A percentile compares a stretch with the other conserved stretches of the same genome.
These are phyloP conservation scores for Spathaspora arborariae DNA, from an alignment of 805 yeast species.

Conservation along the genomic window DNA sequence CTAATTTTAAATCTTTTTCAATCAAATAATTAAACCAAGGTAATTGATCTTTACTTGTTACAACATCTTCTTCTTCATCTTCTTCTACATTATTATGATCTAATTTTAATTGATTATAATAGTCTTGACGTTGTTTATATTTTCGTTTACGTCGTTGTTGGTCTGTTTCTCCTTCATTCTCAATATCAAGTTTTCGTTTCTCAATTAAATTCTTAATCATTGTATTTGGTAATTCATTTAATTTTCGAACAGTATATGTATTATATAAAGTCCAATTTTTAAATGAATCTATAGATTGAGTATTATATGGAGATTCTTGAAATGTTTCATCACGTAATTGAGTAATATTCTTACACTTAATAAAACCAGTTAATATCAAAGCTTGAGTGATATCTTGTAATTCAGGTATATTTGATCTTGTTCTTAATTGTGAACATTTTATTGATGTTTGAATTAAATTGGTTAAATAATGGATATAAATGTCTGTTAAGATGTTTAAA, in stretches of 20 bases:
- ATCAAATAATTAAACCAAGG: constrained; percentile 38
- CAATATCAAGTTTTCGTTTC: constrained; percentile 33
- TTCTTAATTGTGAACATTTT: constrained; percentile 45
- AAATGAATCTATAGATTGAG: constrained; percentile 35
- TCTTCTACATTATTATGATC: constrained; percentile 9
- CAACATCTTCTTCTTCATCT: constrained; percentile 15
- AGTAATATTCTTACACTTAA: constrained; percentile 43
- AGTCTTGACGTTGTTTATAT: constrained; percentile 36
- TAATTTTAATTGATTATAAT: constrained; percentile 33
- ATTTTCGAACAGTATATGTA: constrained; percentile 16
- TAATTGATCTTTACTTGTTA: constrained; percentile 21
- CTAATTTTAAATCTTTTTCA: constrained; percentile 29
- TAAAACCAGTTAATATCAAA: constrained; percentile 55
- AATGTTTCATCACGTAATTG: constrained; percentile 6
- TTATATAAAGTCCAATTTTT: constrained; percentile 30
- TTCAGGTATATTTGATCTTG: constrained; percentile 36
- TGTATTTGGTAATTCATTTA: constrained; percentile 28
- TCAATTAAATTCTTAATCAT: constrained; percentile 33
- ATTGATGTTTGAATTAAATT: constrained; percentile 49
- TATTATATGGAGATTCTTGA: constrained; percentile 16
- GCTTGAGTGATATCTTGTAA: constrained; percentile 73
- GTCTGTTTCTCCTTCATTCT: constrained; percentile 28
- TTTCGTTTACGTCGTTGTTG: constrained; percentile 32
- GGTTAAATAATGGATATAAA: constrained; percentile 61
- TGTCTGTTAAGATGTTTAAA: constrained; percentile 73